Base-by-base conservation (phyloP, 495 filamentous ascomycete genomes). In the Neurospora sp. region DNA sequence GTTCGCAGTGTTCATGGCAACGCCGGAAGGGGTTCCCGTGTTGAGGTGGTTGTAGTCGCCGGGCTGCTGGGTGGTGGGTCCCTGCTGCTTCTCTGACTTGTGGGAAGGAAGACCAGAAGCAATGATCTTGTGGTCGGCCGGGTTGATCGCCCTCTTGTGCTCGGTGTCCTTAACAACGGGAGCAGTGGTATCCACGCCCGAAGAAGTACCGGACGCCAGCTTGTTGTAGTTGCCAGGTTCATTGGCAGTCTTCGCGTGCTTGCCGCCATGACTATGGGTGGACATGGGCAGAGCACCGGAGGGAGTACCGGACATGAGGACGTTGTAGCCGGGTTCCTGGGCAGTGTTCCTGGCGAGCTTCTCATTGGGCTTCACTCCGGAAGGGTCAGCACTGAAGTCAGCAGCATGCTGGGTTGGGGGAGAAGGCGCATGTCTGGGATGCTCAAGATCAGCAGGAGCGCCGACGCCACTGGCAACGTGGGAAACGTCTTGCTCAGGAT, bases 11-110 rank as follows among this genome's bases (percentile, higher is more conserved):
- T 73, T 69, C 18, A 73, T 59, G 16, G 79, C 77, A 35, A 81
- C 75, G 10, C 80, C 80, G 0, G 80, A 81, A 0, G 80, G 77
- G 2, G 77, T 80, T 10, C 77, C 80, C 0, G 80, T 78, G 0
- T 76, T 3, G 0, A 81, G 72, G 1, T 78, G 76, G 65, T 77
- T 80, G 73, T 82, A 79, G n/a, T 78, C 61, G 0, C 77, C 74
- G 2, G 59, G 69, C 38, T 70, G 38, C 18, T 73, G 68, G 4
- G 68, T 69, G 37, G 44, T 27, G 5, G 22, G n/a, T 68, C 42
- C 8, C 14, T 12, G 44, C 38, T 70, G 69, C 61, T 70, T 41
- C 35, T 38, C 35, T 4, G 38, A 22, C 38, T 40, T 39, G 39
- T 41, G 38, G 27, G 69, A 39, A 41, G 39, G 38, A 31, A 41